Conservation (phyloP, 208 protist species). For the Leishmania martiniquensis region DNA sequence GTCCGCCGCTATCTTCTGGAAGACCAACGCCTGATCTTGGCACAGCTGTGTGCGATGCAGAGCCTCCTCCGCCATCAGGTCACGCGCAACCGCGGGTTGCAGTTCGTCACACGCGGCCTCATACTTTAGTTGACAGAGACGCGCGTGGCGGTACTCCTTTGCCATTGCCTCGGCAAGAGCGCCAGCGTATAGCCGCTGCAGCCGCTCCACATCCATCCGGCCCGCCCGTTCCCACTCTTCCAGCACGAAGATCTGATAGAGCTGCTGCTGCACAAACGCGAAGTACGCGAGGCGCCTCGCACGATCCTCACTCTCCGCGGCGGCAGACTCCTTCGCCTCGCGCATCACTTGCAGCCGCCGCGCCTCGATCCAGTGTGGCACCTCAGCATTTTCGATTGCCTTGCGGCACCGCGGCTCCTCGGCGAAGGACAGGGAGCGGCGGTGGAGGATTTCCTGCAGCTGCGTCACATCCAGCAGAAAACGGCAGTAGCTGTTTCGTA, state of each 20-base stretch:
- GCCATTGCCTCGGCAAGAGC: slow-evolving; percentile 22
- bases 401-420: slow-evolving; percentile 23
- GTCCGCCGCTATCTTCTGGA: slow-evolving; percentile 21
- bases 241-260: slow-evolving; percentile 30
- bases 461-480: slow-evolving; percentile 16
- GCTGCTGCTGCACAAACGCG: slow-evolving; percentile 25
- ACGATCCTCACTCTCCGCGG: slow-evolving; percentile 19
- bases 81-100: slow-evolving; percentile 14
- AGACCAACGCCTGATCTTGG: slow-evolving; percentile 28
- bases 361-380: slow-evolving; percentile 30
- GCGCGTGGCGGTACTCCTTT: slow-evolving; percentile 29
- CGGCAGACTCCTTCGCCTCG: slow-evolving; percentile 16
- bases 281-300: slow-evolving; percentile 23
- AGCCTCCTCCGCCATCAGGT: slow-evolving; percentile 29
- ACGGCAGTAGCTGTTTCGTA: slow-evolving; percentile 12
- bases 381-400: slow-evolving; percentile 12
- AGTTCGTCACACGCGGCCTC: slow-evolving; percentile 21
- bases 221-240: slow-evolving; percentile 20
- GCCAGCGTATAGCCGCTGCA: slow-evolving; percentile 30
- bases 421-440: slow-evolving; percentile 9
- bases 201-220: slow-evolving; percentile 32
- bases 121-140: slow-evolving; percentile 25
- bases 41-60: slow-evolving; percentile 22
- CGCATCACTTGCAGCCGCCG: slow-evolving; percentile 31
- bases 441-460: slow-evolving; percentile 32